These are phyloP conservation scores for Cryptosporidium sp. DNA, from an alignment of 169 alveolate species.

Conservation along the genomic window DNA sequence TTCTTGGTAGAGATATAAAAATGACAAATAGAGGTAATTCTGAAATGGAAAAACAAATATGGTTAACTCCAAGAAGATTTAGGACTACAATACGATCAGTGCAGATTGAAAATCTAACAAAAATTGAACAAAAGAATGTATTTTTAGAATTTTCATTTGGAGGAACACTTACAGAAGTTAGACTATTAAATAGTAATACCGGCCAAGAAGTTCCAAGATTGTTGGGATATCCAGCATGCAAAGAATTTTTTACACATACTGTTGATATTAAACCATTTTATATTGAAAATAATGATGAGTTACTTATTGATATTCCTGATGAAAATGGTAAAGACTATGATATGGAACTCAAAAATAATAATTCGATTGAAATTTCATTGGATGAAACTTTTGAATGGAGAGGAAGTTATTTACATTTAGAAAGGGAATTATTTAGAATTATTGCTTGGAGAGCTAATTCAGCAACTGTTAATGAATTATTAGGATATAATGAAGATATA, in stretches of 20 bases:
- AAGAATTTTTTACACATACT: conserved; percentile 64
- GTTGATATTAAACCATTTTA: conserved; percentile 67
- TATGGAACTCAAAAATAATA: conserved; percentile 17
- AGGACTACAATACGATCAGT: conserved; percentile 72
- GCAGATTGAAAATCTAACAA: conserved; percentile 62
- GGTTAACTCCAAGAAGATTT: conserved; percentile 75
- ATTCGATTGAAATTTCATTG: conserved; percentile 57
- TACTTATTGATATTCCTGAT: conserved; percentile 45
- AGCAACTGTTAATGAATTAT: conserved; percentile 61
- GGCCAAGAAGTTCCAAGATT: conserved; percentile 63
- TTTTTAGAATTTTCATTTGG: conserved; percentile 69
- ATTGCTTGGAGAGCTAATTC: conserved; percentile 71
- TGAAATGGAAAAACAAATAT: conserved; percentile 62
- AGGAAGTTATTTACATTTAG: conserved; percentile 73
- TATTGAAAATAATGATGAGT: conserved; percentile 14
- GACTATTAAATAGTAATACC: conserved; percentile 15
- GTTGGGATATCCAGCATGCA: conserved; percentile 68
- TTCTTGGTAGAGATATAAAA: conserved; percentile 51
- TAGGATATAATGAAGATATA: conserved; percentile 60
- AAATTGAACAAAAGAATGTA: conserved; percentile 23
- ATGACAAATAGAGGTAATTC: conserved; percentile 61
- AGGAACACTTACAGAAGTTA: conserved; percentile 73
- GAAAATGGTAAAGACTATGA: conserved; percentile 7
- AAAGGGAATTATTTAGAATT: conserved; percentile 62
- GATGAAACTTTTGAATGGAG: conserved; percentile 76